Conservation (phyloP, 23 red algal genomes). For the Gracilariopsis chorda region DNA sequence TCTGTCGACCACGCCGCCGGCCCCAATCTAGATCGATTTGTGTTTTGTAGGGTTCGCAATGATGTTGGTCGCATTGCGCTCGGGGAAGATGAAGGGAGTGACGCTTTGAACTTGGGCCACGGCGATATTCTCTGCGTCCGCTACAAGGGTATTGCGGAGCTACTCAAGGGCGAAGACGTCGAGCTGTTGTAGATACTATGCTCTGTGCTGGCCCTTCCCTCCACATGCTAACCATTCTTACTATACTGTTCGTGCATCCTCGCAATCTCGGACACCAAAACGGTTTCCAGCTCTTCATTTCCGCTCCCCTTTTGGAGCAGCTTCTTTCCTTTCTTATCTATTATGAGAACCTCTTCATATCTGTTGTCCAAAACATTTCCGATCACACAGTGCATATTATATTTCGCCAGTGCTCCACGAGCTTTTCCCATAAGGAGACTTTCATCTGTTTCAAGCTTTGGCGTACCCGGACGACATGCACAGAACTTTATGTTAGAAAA, state of each 20-base stretch:
- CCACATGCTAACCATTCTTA: neutral
- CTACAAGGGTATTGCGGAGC: conserved; percentile 40
- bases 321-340: neutral
- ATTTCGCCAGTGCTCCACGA: conserved; percentile 10
- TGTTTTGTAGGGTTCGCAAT: conserved; percentile 42
- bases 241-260: neutral
- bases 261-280: neutral
- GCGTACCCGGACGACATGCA: too few relatives aligned
- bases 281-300: neutral
- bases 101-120: conserved; percentile 27
- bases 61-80: conserved; percentile 38
- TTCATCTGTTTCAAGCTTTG: conserved; percentile 83
- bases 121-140: conserved; percentile 57
- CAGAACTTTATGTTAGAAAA: too few relatives aligned
- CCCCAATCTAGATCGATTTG: conserved; percentile 50
- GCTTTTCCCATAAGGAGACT: conserved; percentile 42
- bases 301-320: neutral
- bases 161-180: conserved; percentile 12
- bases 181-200: neutral
- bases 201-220: neutral
- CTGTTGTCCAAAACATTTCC: conserved; percentile 77
- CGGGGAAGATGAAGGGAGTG: conserved; percentile 36
- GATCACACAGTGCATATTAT: conserved; percentile 75
- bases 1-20: conserved; percentile 19
- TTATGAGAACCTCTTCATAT: conserved; percentile 42